Conservation (phyloP, 108 stramenopile genomes). For the Schizochytrium sp. region DNA sequence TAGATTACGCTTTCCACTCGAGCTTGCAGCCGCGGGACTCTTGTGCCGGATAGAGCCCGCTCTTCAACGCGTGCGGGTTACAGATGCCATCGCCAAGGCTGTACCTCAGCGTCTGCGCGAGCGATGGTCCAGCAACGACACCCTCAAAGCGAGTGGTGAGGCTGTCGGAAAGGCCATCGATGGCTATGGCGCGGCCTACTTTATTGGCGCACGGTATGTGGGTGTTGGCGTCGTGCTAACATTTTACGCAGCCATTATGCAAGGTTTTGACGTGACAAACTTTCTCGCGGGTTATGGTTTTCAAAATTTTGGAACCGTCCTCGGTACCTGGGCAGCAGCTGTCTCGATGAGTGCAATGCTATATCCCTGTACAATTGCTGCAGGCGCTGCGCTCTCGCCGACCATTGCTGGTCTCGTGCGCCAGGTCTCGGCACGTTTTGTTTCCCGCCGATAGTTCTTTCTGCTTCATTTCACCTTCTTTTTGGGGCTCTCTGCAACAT, state of each 20-base stretch:
- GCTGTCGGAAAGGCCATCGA: background rate
- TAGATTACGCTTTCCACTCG: background rate
- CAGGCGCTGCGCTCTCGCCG: background rate
- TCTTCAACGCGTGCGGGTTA: background rate
- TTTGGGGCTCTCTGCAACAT: no score
- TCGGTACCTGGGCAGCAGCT: background rate
- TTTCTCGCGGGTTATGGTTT: background rate
- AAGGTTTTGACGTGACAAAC: background rate
- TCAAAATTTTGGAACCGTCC: background rate
- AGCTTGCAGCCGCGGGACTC: background rate
- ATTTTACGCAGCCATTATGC: background rate
- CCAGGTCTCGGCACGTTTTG: background rate
- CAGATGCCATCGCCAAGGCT: background rate
- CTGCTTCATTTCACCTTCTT: background rate
- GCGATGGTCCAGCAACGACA: background rate
- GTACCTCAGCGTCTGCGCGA: background rate
- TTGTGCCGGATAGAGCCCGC: background rate
- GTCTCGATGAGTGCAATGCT: background rate
- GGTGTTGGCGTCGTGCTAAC: background rate
- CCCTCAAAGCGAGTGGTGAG: background rate
- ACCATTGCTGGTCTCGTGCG: background rate
- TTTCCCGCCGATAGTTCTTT: background rate
- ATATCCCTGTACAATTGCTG: background rate
- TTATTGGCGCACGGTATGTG: background rate
- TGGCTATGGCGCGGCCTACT: slow-evolving; percentile 4